Conservation (phyloP, 1,284 basidiomycete genomes). For the Sutorius eximius region DNA sequence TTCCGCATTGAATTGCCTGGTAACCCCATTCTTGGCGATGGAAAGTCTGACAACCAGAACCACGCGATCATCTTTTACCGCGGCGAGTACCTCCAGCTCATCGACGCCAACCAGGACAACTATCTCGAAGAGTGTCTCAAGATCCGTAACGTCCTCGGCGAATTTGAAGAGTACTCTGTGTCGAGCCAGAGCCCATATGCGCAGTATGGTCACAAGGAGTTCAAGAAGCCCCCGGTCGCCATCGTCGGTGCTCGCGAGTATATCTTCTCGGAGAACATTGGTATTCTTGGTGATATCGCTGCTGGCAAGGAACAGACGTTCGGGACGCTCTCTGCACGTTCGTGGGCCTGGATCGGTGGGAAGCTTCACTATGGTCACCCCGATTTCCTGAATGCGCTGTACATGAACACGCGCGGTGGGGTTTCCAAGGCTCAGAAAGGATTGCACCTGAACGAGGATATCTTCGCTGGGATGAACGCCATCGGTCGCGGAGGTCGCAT, state of each 20-base stretch:
- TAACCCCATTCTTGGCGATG: conserved; percentile 98
- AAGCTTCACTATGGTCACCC: conserved; percentile 99
- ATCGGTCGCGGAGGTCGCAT: conserved; percentile 96
- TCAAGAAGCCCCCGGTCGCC: conserved; percentile 87
- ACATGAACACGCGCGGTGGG: conserved; percentile 98
- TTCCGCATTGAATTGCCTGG: conserved; percentile 98
- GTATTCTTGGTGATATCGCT: conserved; percentile 97
- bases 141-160: conserved; percentile 96
- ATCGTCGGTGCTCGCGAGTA: conserved; percentile 99
- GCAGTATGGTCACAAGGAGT: conserved; percentile 83
- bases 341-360: conserved; percentile 96
- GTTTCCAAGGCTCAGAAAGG: conserved; percentile 99
- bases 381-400: conserved; percentile 97
- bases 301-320: conserved; percentile 99
- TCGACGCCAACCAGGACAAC: conserved; percentile 99
- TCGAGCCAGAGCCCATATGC: conserved; percentile 91
- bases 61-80: conserved; percentile 99
- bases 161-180: conserved; percentile 93
- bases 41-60: conserved; percentile 99
- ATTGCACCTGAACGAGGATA: conserved; percentile 98
- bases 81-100: conserved; percentile 97
- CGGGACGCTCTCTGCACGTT: conserved; percentile 93
- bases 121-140: conserved; percentile 99
- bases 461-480: conserved; percentile 98
- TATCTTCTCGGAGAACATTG: conserved; percentile 99